Base-by-base conservation (phyloP, 805 yeast species). In the Wickerhamiella sorbophila region DNA sequence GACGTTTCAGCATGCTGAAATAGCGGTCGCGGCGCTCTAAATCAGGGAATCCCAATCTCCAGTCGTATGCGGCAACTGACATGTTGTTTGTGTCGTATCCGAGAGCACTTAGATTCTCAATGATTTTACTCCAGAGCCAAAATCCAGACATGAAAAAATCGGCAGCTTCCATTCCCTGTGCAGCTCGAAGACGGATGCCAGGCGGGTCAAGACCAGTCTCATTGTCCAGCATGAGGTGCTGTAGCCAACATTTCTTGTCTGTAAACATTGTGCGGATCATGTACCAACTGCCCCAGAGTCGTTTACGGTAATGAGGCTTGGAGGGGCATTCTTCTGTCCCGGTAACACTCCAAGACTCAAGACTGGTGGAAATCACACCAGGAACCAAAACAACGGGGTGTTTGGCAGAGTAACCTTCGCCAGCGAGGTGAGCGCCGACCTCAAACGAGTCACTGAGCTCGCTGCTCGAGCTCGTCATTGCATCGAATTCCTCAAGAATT, bases 51-150 rank as follows among this genome's bases (percentile, higher is more conserved):
- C 94, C 79, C 50, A 91, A 69, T 56, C 98, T 73, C 98, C 98
- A 91, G 59, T 91, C 98, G 59, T 91, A 91, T 1, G 95, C 71
- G 1, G 97, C 98, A 42, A 87, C 78, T 24, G 71, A 56, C 96
- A 91, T 86, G 53, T 72, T 83, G 51, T 84, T 79, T 2, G 95
- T 88, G 38, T 84, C 94, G 61, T 91, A 91, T 0, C 96, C 95
- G 46, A 91, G 74, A 1, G 84, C 96, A 2, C 95, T 94, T 49
- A 91, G 65, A 54, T 91, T 91, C 60, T 88, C 95, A n/a, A 91
- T 67, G 40, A 91, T 74, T 58, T 91, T 91, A 58, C 84, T 85
- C 98, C 98, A 91, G 53, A 91, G 84, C 98, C 98, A 91, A 60
- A 91, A 91, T 0, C 98, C 98, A 3, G 96, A 83, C 60, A 91